Base-by-base conservation (phyloP, 108 stramenopile species). In the Discostella stelligeroides region DNA sequence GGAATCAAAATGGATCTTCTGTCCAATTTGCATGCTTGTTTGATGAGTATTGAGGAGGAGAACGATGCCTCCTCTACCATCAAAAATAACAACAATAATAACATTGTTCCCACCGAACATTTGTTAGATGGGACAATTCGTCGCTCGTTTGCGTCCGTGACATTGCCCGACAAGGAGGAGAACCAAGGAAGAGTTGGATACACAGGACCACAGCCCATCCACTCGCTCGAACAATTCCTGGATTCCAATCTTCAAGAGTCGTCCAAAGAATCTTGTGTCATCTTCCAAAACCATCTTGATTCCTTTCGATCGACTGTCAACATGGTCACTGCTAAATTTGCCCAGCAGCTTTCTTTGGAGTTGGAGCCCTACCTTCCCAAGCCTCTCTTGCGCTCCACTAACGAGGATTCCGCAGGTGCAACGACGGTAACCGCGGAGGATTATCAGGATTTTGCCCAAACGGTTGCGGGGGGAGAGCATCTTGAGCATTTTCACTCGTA, bases 401-500 rank as follows among this genome's bases (percentile, higher is more conserved):
- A n/a, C n/a, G n/a, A n/a, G n/a, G n/a, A n/a, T n/a, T n/a, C n/a
- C n/a, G n/a, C n/a, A n/a, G n/a, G n/a, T n/a, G n/a, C n/a, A 64
- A 42, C 27, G 46, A 21, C 2, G 15, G 47, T 4, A 50, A 55
- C 0, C 25, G 53, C 17, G 42, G 30, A 34, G 60, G 38, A 42
- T 29, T 75, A 58, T 56, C 21, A 68, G 12, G 75, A 63, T 48
- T 20, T 92, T 14, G 62, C 49, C 21, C 81, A 86, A 40, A 49
- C 92, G 3, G 82, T 91, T 14, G 21, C 72, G 18, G 38, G 77
- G 41, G 89, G 91, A 15, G 85, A 92, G 50, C 84, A 85, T n/a
- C 66, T 95, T 54, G 94, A 95, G 47, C 94, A 95, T 60, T 92
- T 92, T 62, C 94, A 95, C 75, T 82, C 82, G 10, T 95, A 92